Evolutionary conservation across 2,329 filamentous ascomycete species (phyloP).

Genomic region (Ustulina deusta): DNA sequence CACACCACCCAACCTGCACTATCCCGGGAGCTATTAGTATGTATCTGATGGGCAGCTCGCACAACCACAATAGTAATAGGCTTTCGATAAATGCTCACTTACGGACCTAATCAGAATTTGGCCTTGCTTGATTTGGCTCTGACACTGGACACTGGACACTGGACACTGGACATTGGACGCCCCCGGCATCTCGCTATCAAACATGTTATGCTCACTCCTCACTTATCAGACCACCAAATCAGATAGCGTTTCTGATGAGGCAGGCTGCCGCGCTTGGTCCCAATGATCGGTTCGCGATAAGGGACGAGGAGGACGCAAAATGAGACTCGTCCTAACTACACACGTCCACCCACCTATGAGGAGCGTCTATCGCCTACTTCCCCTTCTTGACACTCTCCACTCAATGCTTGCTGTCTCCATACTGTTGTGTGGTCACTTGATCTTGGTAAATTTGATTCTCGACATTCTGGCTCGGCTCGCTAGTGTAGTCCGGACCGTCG

Average conservation of each 20-base stretch:
- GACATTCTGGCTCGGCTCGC: constrained; percentile 22
- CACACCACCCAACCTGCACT: background rate
- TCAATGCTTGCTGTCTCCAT: constrained; percentile 28
- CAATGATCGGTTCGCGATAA: constrained; percentile 37
- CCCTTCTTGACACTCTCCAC: constrained; percentile 30
- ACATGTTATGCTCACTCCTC: constrained; percentile 30
- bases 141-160: constrained; percentile 22
- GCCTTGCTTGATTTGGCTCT: constrained; percentile 4
- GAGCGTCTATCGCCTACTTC: constrained; percentile 20
- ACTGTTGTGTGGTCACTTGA: constrained; percentile 25
- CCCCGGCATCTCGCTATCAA: constrained; percentile 36
- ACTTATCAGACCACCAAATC: constrained; percentile 36
- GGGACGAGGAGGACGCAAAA: constrained; percentile 22
- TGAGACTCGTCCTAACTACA: constrained; percentile 19
- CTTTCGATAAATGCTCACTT: constrained; percentile 22
- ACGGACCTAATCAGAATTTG: constrained; percentile 3
- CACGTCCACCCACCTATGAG: constrained; percentile 11
- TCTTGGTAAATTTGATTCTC: constrained; percentile 25
- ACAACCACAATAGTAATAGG: constrained; percentile 17
- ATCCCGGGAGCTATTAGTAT: background rate
- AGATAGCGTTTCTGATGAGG: constrained; percentile 35
- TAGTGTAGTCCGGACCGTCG: constrained; percentile 12
- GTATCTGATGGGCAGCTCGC: constrained; percentile 6
- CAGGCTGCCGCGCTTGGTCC: constrained; percentile 30
- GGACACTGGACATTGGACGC: no score